These are phyloP conservation scores for Phyllosticta citrichinensis DNA, from an alignment of 2,329 filamentous ascomycete species.

Conservation along the genomic window DNA sequence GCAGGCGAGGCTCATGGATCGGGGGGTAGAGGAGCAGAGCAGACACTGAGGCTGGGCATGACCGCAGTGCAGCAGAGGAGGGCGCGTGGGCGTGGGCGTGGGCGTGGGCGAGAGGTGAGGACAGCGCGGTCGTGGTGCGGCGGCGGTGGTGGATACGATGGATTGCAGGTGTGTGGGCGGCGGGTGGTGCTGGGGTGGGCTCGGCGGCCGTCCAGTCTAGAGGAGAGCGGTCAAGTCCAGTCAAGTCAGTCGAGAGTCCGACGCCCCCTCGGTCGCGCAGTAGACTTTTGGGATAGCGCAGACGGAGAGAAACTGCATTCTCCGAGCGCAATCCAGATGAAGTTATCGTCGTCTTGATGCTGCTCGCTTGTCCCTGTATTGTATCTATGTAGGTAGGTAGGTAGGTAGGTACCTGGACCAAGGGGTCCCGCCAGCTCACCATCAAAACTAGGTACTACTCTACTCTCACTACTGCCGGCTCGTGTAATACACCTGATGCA, in stretches of 20 bases:
- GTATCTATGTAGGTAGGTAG: too few relatives aligned
- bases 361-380: too few relatives aligned
- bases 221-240: too few relatives aligned
- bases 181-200: neutral
- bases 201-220: too few relatives aligned
- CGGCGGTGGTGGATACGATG: neutral
- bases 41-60: constrained; percentile 5
- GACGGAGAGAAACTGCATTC: too few relatives aligned
- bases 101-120: neutral
- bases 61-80: constrained; percentile 8
- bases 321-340: too few relatives aligned
- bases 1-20: constrained; percentile 12
- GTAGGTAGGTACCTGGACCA: too few relatives aligned
- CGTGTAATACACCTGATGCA: too few relatives aligned
- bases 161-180: neutral
- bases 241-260: too few relatives aligned
- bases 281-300: too few relatives aligned
- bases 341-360: too few relatives aligned
- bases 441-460: neutral
- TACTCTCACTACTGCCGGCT: neutral
- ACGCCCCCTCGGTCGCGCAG: too few relatives aligned
- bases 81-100: neutral
- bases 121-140: constrained; percentile 1
- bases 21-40: constrained; percentile 4
- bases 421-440: neutral